Evolutionary conservation across 2,329 filamentous ascomycete species (phyloP).

Genomic region (Trichoderma brevicompactum): DNA sequence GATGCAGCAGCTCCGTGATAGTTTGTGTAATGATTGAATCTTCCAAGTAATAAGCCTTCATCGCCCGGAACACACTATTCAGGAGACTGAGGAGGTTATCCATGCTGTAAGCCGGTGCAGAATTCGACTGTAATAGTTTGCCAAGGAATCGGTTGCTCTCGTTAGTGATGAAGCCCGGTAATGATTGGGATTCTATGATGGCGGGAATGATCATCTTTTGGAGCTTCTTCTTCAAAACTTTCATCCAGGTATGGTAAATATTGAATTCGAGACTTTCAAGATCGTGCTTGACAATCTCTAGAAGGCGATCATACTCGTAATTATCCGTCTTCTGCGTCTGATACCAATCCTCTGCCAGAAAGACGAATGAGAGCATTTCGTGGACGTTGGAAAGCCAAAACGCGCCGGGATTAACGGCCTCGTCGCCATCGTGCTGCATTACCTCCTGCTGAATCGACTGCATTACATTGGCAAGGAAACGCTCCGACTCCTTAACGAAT

Average conservation of each 20-base stretch:
- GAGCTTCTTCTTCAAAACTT: constrained; percentile 98
- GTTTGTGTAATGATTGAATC: constrained; percentile 96
- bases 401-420: constrained; percentile 93
- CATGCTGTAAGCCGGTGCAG: constrained; percentile 97
- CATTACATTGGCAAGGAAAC: constrained; percentile 99
- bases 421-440: constrained; percentile 97
- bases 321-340: constrained; percentile 99
- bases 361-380: constrained; percentile 99
- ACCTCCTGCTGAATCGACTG: constrained; percentile 99
- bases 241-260: constrained; percentile 99
- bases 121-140: constrained; percentile 91
- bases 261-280: constrained; percentile 98
- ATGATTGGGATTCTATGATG: constrained; percentile 97
- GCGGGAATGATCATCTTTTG: constrained; percentile 99
- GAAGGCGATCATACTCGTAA: constrained; percentile 94
- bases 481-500: constrained; percentile 98
- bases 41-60: constrained; percentile 98
- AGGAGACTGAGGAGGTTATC: constrained; percentile 94
- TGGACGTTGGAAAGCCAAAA: constrained; percentile 99
- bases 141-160: constrained; percentile 98
- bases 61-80: constrained; percentile 97
- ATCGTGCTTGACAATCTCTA: constrained; percentile 99
- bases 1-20: constrained; percentile 85
- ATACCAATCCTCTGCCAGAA: constrained; percentile 99
- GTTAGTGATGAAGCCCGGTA: constrained; percentile 97